These are phyloP conservation scores for Xylaria palmicola DNA, from an alignment of 495 filamentous ascomycete genomes.

Conservation along the genomic window DNA sequence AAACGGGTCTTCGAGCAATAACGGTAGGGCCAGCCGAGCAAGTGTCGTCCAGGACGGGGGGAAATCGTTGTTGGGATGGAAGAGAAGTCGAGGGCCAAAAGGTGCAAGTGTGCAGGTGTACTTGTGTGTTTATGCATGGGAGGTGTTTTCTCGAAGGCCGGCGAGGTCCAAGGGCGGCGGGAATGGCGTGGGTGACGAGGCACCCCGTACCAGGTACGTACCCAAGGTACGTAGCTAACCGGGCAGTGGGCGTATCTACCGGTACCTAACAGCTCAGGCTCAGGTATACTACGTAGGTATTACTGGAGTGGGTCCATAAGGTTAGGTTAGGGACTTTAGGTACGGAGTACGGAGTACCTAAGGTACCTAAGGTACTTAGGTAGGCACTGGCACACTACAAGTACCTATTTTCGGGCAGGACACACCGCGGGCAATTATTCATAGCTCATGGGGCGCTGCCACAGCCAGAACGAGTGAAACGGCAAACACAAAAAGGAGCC, in stretches of 20 bases:
- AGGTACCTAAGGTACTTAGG: no score
- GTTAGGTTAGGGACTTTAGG: no score
- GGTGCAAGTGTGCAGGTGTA: neutral
- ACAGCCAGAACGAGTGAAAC: neutral
- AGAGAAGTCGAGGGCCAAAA: neutral
- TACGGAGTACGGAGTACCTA: no score
- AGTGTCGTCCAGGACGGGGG: conserved; percentile 7
- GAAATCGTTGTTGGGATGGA: neutral
- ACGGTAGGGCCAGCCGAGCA: conserved; percentile 15
- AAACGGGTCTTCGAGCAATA: conserved; percentile 1
- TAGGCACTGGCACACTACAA: no score
- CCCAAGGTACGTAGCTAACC: no score
- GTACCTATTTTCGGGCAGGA: no score
- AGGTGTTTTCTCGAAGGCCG: conserved; percentile 6
- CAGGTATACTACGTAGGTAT: no score
- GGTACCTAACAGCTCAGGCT: no score
- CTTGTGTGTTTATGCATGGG: neutral
- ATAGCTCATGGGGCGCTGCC: no score
- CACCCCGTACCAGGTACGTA: neutral
- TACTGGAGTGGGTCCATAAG: no score
- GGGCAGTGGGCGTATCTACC: no score
- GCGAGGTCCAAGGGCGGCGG: conserved; percentile 4
- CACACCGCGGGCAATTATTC: no score
- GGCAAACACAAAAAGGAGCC: neutral
- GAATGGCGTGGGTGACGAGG: conserved; percentile 6